phyloP scores from a whole-genome alignment of 225 moss, liverwort and hornwort genomes.

The Polytrichum formosum region DNA sequence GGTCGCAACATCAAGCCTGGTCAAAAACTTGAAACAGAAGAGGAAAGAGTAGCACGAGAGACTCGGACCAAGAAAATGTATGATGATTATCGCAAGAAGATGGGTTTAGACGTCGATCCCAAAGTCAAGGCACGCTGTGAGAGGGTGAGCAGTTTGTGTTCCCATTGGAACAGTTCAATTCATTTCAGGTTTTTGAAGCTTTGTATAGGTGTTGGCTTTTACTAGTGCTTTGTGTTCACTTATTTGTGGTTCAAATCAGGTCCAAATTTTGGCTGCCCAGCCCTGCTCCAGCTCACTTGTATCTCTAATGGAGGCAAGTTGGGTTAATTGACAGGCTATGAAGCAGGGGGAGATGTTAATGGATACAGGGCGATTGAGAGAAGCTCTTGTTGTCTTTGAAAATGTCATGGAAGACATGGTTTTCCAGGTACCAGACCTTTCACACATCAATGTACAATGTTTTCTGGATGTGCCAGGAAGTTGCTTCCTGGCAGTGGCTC shows the following conservation, averaged over 20 bases:
- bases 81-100: conserved; percentile 71
- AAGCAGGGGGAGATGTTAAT: conserved; percentile 67
- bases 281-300: not conserved
- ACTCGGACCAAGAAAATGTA: conserved; percentile 73
- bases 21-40: conserved; percentile 78
- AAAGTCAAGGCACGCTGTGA: conserved; percentile 65
- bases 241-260: too few relatives aligned
- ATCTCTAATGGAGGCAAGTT: not conserved
- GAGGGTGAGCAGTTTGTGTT: conserved; percentile 36
- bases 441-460: too few relatives aligned
- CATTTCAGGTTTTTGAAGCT: not conserved
- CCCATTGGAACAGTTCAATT: not conserved
- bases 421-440: conserved; percentile 42
- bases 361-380: conserved; percentile 73
- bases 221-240: too few relatives aligned
- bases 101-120: conserved; percentile 77
- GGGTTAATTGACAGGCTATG: conserved; percentile 41
- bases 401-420: conserved; percentile 66
- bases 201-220: not conserved
- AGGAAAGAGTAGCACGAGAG: conserved; percentile 71
- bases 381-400: conserved; percentile 55
- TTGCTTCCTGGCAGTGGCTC: too few relatives aligned
- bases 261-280: too few relatives aligned
- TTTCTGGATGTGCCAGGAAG: too few relatives aligned
- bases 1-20: conserved; percentile 89